A percentile compares a stretch with the other conserved stretches of the same genome.
phyloP scores from a whole-genome alignment of 495 filamentous ascomycete species.

The Xylaria venustula region DNA sequence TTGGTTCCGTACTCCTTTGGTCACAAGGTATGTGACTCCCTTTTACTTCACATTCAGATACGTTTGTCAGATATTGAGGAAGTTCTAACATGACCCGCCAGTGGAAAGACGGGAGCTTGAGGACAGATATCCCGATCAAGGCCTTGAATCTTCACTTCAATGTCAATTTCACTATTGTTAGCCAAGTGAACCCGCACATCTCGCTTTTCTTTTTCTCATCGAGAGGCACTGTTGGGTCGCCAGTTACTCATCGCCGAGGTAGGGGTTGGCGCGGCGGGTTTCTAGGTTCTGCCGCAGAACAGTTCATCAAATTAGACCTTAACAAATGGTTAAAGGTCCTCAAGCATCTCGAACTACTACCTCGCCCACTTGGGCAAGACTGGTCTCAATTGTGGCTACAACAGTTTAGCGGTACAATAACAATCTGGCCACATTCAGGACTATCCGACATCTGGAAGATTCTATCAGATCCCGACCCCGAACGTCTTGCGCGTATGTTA shows the following conservation, averaged over 20 bases:
- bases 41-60: neutral
- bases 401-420: conserved; percentile 89
- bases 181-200: conserved; percentile 95
- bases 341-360: conserved; percentile 86
- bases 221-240: conserved; percentile 83
- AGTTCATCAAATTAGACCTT: conserved; percentile 91
- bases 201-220: conserved; percentile 98
- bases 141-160: conserved; percentile 94
- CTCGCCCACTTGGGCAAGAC: conserved; percentile 88
- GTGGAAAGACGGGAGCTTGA: conserved; percentile 94
- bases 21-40: conserved; percentile 60
- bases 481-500: conserved; percentile 81
- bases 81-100: conserved; percentile 54
- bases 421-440: conserved; percentile 83
- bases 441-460: conserved; percentile 81
- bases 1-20: conserved; percentile 85
- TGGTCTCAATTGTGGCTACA: conserved; percentile 97
- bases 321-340: conserved; percentile 96
- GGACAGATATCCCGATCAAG: conserved; percentile 94
- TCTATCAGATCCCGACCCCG: conserved; percentile 72
- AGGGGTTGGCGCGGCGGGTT: conserved; percentile 96
- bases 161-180: conserved; percentile 94
- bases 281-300: conserved; percentile 85
- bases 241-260: conserved; percentile 90
- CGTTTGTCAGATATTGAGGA: neutral